phyloP scores from a whole-genome alignment of 1,284 basidiomycete genomes.

The Cutaneotrichosporon spelunceum region DNA sequence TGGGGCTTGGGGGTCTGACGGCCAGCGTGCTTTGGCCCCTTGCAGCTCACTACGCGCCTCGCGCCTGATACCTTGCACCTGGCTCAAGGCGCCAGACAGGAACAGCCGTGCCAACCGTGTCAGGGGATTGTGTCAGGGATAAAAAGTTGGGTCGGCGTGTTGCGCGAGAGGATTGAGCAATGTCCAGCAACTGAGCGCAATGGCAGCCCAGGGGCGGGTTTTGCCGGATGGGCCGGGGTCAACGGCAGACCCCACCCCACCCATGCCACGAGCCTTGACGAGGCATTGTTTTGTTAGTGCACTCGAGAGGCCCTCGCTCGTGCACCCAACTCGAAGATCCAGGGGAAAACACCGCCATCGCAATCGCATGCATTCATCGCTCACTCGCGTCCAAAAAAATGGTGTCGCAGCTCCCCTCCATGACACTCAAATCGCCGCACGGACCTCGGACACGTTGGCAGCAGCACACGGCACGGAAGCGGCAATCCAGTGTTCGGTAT shows the following conservation, averaged over 20 bases:
- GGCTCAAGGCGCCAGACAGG: too few species aligned
- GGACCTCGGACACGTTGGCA: background rate
- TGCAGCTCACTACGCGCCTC: too few species aligned
- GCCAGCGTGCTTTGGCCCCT: background rate
- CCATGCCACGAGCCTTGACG: too few species aligned
- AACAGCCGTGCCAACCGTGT: too few species aligned
- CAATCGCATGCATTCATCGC: background rate
- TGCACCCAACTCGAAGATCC: background rate
- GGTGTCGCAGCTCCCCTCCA: background rate
- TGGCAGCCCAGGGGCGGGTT: background rate
- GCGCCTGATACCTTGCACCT: too few species aligned
- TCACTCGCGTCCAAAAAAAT: background rate
- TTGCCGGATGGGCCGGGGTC: background rate
- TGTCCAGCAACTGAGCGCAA: background rate
- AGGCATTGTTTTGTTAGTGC: too few species aligned
- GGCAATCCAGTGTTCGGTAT: background rate
- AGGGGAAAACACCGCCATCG: background rate
- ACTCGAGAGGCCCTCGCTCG: too few species aligned
- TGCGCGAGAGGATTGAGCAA: too few species aligned
- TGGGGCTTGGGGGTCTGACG: background rate
- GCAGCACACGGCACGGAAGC: background rate
- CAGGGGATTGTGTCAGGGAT: too few species aligned
- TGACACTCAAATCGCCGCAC: background rate
- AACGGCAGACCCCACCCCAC: too few species aligned
- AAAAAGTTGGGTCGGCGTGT: too few species aligned